Base-by-base conservation (phyloP, 2,329 filamentous ascomycete genomes). In the Fusarium beomiforme region DNA sequence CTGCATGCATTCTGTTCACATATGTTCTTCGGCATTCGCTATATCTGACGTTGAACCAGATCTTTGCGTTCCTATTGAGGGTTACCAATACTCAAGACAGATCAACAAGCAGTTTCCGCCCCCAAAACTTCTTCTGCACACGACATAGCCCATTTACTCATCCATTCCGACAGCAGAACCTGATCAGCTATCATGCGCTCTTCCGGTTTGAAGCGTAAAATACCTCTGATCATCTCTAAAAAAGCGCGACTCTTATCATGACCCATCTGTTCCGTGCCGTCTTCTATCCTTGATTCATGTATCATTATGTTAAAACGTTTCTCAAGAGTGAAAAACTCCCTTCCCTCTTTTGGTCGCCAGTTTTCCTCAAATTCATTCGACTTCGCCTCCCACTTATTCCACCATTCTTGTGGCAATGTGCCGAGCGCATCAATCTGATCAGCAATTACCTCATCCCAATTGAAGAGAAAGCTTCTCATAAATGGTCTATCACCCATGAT, bases 331-430 rank as follows among this genome's bases (percentile, higher is more conserved):
- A 16, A 43, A 19, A 5, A 19, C 12, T 43, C 10, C 23, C 16
- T 17, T 8, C 5, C 1, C 42, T 11, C 23, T 12, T 44, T 44
- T 19, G 23, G 23, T 11, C 24, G 42, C 4, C 42, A 21, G 5
- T 44, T 17, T 8, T 43, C 41, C 23, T 24, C 23, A 43, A 43
- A 24, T 11, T 12, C 23, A 12, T 43, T 24, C 16, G 12, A 17
- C 23, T 19, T 43, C 12, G 42, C 16, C 16, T 46, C 46, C 47
- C 31, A 50, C 0, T 24, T 34, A 16, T 50, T 31, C 31, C 47
- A 50, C 47, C 47, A 36, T 0, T 36, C 29, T 0, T 1, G 47
- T 0, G 47, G 47, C 0, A 36, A 0, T 0, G 31, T 16, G 0
- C 31, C 47, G 0, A 50, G 47, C 0, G 47, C 31, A 1, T 50